phyloP scores from a whole-genome alignment of 2,329 filamentous ascomycete species.

The Xylariaceae sp. region DNA sequence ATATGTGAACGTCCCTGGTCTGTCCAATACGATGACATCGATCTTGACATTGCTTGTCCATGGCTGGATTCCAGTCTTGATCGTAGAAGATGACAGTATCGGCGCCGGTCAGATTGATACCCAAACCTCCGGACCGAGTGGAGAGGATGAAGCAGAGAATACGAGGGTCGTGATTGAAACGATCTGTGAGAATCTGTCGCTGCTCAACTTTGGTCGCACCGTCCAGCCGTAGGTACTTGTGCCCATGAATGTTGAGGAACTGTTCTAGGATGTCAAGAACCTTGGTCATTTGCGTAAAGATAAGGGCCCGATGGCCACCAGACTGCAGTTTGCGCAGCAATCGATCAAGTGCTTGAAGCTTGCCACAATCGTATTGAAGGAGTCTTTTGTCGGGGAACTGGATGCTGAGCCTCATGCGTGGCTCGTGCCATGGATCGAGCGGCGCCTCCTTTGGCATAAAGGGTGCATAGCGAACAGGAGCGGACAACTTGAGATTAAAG shows the following conservation, averaged over 20 bases:
- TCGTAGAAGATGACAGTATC: conserved; percentile 99
- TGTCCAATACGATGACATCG: conserved; percentile 96
- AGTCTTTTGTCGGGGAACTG: conserved; percentile 95
- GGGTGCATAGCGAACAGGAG: conserved; percentile 50
- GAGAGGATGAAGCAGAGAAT: conserved; percentile 96
- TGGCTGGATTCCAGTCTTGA: conserved; percentile 98
- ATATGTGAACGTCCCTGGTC: conserved; percentile 96
- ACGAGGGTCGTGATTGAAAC: conserved; percentile 91
- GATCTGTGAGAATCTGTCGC: conserved; percentile 88
- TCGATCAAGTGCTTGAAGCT: conserved; percentile 84
- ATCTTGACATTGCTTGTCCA: conserved; percentile 99
- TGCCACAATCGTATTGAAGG: conserved; percentile 97
- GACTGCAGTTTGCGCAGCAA: conserved; percentile 82
- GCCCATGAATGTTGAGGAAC: conserved; percentile 95
- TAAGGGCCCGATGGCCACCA: conserved; percentile 87
- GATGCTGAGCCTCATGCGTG: conserved; percentile 87
- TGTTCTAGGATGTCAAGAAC: conserved; percentile 96
- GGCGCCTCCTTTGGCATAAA: conserved; percentile 54
- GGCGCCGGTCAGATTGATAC: conserved; percentile 93
- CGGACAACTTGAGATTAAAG: conserved; percentile 52
- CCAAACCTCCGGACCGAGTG: conserved; percentile 86
- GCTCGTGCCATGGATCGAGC: conserved; percentile 85
- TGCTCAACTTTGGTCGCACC: conserved; percentile 96
- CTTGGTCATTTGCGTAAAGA: conserved; percentile 99
- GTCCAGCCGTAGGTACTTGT: conserved; percentile 93